Evolutionary conservation across 306 rosid genomes (phyloP).

Genomic region (Canavalia ensiformis): DNA sequence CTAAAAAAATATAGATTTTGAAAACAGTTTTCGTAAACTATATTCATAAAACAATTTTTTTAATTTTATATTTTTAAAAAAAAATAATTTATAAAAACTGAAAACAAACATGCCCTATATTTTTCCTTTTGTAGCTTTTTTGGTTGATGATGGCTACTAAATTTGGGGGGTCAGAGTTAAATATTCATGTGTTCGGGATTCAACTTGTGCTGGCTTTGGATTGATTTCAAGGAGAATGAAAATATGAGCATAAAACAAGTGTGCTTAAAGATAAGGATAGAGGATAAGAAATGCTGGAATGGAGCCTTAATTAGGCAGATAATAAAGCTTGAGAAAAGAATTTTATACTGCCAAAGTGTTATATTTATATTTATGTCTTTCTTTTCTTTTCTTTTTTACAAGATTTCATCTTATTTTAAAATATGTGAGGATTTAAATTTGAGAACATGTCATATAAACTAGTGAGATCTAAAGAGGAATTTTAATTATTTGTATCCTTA

Average conservation of each 20-base stretch:
- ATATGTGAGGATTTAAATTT: background rate
- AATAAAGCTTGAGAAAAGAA: slow-evolving; percentile 36
- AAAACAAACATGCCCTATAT: too few relatives aligned
- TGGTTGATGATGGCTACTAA: background rate
- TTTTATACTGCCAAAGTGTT: slow-evolving; percentile 3
- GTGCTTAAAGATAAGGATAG: slow-evolving; percentile 17
- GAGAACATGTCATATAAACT: background rate
- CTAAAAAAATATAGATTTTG: too few relatives aligned
- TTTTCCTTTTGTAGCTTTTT: background rate
- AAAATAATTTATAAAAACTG: too few relatives aligned
- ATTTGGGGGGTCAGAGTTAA: background rate
- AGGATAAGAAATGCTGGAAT: slow-evolving; percentile 27
- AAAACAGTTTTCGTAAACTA: too few relatives aligned
- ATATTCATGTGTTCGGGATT: background rate
- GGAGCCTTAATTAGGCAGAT: background rate
- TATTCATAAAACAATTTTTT: too few relatives aligned
- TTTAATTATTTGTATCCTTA: too few relatives aligned
- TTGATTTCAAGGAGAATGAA: background rate
- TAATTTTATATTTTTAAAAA: too few relatives aligned
- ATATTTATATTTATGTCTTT: too few relatives aligned
- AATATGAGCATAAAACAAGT: slow-evolving; percentile 12
- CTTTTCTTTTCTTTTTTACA: too few relatives aligned
- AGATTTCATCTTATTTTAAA: too few relatives aligned
- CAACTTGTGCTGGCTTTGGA: background rate
- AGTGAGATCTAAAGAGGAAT: too few relatives aligned